These are phyloP conservation scores for Aspergillus phoenicis DNA, from an alignment of 2,329 filamentous ascomycete species.

Conservation along the genomic window DNA sequence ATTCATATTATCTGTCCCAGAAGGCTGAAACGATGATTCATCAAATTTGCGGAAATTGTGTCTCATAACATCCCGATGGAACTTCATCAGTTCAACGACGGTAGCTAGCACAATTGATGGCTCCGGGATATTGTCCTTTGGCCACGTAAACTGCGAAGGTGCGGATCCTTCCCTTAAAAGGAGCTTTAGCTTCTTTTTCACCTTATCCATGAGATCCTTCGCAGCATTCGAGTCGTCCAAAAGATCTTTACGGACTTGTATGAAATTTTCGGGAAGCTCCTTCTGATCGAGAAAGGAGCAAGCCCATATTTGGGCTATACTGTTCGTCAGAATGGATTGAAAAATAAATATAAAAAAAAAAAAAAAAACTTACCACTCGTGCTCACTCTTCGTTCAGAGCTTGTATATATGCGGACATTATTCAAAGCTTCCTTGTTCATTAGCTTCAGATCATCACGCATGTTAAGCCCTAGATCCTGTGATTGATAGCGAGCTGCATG, in stretches of 20 bases:
- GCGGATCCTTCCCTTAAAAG: slow-evolving; percentile 89
- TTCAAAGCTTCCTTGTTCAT: slow-evolving; percentile 91
- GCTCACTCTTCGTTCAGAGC: slow-evolving; percentile 89
- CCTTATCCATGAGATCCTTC: slow-evolving; percentile 99
- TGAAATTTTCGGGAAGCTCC: slow-evolving; percentile 81
- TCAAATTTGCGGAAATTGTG: slow-evolving; percentile 85
- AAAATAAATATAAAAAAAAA: neutral
- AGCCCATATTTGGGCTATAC: slow-evolving; percentile 84
- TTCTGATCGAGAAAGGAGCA: slow-evolving; percentile 85
- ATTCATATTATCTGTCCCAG: neutral
- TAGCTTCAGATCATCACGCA: slow-evolving; percentile 90
- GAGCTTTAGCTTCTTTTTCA: slow-evolving; percentile 98
- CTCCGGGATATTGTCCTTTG: slow-evolving; percentile 85
- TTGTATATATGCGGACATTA: slow-evolving; percentile 93
- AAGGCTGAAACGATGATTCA: slow-evolving; percentile 43
- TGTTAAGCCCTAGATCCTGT: slow-evolving; percentile 90
- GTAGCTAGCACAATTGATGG: slow-evolving; percentile 89
- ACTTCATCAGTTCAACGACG: slow-evolving; percentile 96
- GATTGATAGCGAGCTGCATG: slow-evolving; percentile 96
- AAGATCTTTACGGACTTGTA: slow-evolving; percentile 89
- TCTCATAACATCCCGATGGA: slow-evolving; percentile 92
- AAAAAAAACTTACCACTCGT: slow-evolving; percentile 64
- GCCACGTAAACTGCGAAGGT: slow-evolving; percentile 97
- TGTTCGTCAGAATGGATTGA: slow-evolving; percentile 13
- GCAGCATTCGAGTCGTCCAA: slow-evolving; percentile 97